Base-by-base conservation (phyloP, 2,329 filamentous ascomycete species). In the Venturia asperata region DNA sequence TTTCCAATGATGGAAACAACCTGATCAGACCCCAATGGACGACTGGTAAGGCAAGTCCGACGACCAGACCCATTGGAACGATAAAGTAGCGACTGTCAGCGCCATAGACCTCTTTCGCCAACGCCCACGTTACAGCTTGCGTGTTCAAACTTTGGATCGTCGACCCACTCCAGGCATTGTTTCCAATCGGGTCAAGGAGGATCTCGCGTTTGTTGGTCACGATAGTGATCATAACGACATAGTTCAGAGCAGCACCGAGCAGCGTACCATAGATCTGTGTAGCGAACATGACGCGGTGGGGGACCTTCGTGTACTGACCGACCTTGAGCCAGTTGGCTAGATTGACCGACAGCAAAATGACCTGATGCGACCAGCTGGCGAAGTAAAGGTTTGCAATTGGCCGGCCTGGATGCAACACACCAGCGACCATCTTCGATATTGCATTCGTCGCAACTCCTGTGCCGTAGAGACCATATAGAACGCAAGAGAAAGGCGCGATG, bases 241-340 rank as follows among this genome's bases (percentile, higher is more conserved):
- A 80, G 39, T 68, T 79, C 78, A 34, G 79, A 67, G 17, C 76
- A 67, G 9, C 76, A 74, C 60, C 60, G n/a, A 61, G n/a, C 3
- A 61, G 42, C 5, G 60, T 42, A 21, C 60, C 60, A 9, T 62
- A 62, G 4, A 88, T 81, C 72, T 89, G 87, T 4, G 81, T 80
- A 75, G 82, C 80, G 75, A 89, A 89, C 78, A 88, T 87, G n/a
- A 84, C 86, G 24, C 85, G 80, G 15, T 85, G 86, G 0, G 87
- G 86, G 11, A 83, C 75, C 70, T 83, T 83, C 77, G 83, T 81
- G 68, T 79, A 78, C 5, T 78, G 73, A 0, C 79, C 82, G 19
- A 83, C 74, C 69, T 83, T 84, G 69, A 83, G 76, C 67, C 74
- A 72, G 13, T 64, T 58, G 11, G 63, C 55, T 11, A 70, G 56